phyloP scores from a whole-genome alignment of 2,329 filamentous ascomycete species.

The Fusarium devonianum region DNA sequence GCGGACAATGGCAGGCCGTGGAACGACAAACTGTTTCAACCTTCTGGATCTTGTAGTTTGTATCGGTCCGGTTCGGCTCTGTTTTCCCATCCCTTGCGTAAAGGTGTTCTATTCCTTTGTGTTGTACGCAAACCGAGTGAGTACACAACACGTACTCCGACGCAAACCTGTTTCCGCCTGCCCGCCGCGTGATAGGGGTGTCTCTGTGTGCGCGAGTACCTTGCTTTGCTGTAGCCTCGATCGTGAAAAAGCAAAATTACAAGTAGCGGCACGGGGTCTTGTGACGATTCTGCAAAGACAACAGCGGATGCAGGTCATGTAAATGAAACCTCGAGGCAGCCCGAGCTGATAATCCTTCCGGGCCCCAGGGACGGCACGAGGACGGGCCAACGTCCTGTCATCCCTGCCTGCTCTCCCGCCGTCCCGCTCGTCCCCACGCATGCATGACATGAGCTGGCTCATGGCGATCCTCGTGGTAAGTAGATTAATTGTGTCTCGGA shows the following conservation, averaged over 20 bases:
- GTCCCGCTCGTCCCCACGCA: too few species aligned
- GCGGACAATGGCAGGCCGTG: background rate
- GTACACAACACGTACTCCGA: too few species aligned
- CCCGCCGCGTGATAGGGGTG: too few species aligned
- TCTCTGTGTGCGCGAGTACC: too few species aligned
- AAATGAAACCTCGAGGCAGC: constrained; percentile 27
- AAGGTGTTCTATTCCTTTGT: too few species aligned
- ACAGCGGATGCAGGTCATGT: constrained; percentile 13
- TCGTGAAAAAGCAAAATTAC: background rate
- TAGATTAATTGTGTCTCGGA: too few species aligned
- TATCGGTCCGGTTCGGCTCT: constrained; percentile 11
- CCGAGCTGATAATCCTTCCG: constrained; percentile 11
- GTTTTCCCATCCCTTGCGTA: constrained; percentile 5
- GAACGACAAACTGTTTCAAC: constrained; percentile 3
- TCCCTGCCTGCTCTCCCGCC: too few species aligned
- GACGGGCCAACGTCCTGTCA: too few species aligned
- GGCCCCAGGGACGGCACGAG: background rate
- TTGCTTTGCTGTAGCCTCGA: too few species aligned
- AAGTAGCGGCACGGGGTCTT: background rate
- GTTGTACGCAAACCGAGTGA: too few species aligned
- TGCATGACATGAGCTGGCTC: too few species aligned
- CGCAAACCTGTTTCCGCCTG: too few species aligned
- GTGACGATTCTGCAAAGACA: background rate
- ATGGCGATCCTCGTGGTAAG: constrained; percentile 2
- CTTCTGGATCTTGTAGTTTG: background rate